These are phyloP conservation scores for Vitellaria paradoxa DNA, from an alignment of 179 eudicot species.

Conservation along the genomic window DNA sequence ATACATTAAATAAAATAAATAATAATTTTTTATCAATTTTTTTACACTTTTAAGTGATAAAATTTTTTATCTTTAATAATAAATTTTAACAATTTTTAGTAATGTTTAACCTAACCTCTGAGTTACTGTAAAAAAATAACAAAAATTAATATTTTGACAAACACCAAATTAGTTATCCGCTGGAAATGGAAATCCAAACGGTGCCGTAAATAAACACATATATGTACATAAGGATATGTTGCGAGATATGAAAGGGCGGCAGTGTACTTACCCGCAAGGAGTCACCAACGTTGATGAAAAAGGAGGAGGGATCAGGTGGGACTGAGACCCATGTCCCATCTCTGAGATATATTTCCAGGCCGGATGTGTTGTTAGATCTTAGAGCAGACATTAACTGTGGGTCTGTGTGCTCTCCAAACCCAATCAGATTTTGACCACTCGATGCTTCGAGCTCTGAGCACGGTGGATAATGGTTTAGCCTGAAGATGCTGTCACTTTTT, in stretches of 20 bases:
- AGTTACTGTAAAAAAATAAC: no score
- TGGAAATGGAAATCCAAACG: no score
- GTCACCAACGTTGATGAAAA: conserved; percentile 35
- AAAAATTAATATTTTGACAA: no score
- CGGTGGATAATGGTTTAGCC: conserved; percentile 36
- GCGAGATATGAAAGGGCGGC: neutral
- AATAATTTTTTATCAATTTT: no score
- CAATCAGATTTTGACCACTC: conserved; percentile 14
- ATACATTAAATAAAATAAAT: no score
- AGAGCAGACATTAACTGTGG: conserved; percentile 32
- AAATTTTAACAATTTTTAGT: no score
- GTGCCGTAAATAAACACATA: no score
- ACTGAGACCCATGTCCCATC: conserved; percentile 36
- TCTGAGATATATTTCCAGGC: conserved; percentile 22
- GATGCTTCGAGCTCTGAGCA: conserved; percentile 22
- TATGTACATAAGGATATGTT: no score
- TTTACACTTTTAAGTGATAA: no score
- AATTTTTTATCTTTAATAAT: no score
- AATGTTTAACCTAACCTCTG: no score
- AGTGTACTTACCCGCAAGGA: conserved; percentile 21
- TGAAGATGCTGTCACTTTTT: conserved; percentile 28
- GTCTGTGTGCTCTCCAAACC: conserved; percentile 36
- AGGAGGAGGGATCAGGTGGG: conserved; percentile 24
- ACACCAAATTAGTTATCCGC: no score
- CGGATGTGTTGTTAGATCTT: conserved; percentile 28